Evolutionary conservation across 805 yeast species (phyloP).

Genomic region (Priceomyces carsonii): DNA sequence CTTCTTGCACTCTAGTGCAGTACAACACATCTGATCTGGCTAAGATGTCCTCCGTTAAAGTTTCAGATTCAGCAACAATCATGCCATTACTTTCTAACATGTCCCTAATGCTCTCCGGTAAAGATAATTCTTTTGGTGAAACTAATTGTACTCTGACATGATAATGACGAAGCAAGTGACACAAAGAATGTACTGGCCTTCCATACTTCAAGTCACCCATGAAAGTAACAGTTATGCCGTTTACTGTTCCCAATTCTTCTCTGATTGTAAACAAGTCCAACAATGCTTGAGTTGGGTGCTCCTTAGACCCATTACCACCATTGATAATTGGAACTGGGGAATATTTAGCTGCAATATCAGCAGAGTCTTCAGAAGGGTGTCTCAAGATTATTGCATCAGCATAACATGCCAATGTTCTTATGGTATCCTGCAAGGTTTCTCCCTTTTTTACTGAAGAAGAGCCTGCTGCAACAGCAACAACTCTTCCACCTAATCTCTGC

Average conservation of each 20-base stretch:
- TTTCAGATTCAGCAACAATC: slow-evolving; percentile 72
- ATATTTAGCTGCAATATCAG: slow-evolving; percentile 91
- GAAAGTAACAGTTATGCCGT: slow-evolving; percentile 95
- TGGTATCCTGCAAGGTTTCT: slow-evolving; percentile 95
- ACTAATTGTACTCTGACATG: slow-evolving; percentile 92
- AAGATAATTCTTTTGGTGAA: slow-evolving; percentile 81
- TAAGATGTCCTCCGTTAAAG: slow-evolving; percentile 79
- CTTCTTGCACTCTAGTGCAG: slow-evolving; percentile 98
- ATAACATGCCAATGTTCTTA: slow-evolving; percentile 91
- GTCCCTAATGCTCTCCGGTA: slow-evolving; percentile 74
- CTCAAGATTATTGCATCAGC: slow-evolving; percentile 96
- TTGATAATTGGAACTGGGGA: slow-evolving; percentile 96
- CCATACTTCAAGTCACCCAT: slow-evolving; percentile 99
- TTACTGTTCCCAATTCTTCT: slow-evolving; percentile 98
- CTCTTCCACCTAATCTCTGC: slow-evolving; percentile 99
- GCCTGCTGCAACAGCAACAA: slow-evolving; percentile 79
- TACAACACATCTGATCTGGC: slow-evolving; percentile 91
- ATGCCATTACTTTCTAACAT: slow-evolving; percentile 67
- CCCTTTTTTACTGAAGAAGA: slow-evolving; percentile 98
- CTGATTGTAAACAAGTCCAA: slow-evolving; percentile 96
- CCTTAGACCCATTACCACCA: slow-evolving; percentile 97
- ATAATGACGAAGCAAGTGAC: slow-evolving; percentile 86
- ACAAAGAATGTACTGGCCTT: slow-evolving; percentile 96
- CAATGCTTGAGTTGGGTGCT: slow-evolving; percentile 99
- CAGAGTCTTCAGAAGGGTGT: slow-evolving; percentile 92